Conservation (phyloP, 306 rosid genomes). For the Heteromeles arbutifolia region DNA sequence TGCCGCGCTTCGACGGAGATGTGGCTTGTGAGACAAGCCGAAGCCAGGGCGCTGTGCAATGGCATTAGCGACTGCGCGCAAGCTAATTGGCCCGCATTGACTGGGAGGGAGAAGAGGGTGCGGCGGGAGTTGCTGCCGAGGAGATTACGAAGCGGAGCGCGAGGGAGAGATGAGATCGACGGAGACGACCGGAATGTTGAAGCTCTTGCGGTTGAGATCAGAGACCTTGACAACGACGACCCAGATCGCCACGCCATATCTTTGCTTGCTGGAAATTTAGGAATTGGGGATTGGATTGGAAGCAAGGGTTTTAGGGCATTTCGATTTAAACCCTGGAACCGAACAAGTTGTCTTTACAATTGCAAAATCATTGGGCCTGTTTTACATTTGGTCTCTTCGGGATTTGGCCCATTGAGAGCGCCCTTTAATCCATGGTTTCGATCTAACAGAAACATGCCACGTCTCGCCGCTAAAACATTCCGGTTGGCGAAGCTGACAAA, state of each 20-base stretch:
- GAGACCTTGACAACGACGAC: constrained; percentile 47
- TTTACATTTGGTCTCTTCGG: no score
- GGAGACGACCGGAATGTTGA: constrained; percentile 24
- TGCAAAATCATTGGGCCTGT: no score
- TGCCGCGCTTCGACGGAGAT: constrained; percentile 39
- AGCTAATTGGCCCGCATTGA: constrained; percentile 25
- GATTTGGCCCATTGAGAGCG: no score
- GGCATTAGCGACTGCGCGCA: constrained; percentile 56
- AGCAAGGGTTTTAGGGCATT: not conserved
- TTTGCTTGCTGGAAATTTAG: not conserved
- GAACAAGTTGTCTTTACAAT: not conserved
- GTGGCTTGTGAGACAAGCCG: constrained; percentile 40
- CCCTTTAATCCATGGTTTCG: not conserved
- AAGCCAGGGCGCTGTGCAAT: constrained; percentile 41
- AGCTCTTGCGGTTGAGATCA: constrained; percentile 41
- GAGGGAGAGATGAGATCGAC: constrained; percentile 19
- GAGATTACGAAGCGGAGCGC: constrained; percentile 25
- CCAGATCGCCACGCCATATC: constrained; percentile 51
- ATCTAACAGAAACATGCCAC: not conserved
- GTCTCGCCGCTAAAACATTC: no score
- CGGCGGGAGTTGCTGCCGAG: constrained; percentile 31
- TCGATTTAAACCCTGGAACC: not conserved
- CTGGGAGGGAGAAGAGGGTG: constrained; percentile 13
- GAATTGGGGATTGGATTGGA: not conserved
- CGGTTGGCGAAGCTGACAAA: no score